A percentile compares a stretch with the other conserved stretches of the same genome.
Evolutionary conservation across 352 stramenopile species (phyloP).

Genomic region (Sclerospora graminicola): DNA sequence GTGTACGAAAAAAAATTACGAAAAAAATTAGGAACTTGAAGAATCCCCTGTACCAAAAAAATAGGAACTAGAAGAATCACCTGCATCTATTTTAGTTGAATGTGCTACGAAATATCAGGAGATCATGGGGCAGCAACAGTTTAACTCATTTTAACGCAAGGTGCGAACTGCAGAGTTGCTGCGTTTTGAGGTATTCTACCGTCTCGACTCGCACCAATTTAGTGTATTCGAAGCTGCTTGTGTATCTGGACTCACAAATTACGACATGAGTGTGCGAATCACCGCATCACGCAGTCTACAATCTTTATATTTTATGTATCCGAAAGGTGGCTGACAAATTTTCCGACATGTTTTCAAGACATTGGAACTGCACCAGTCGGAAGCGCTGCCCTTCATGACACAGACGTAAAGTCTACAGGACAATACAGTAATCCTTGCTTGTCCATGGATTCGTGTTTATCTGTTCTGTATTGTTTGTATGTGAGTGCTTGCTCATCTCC

Average conservation of each 20-base stretch:
- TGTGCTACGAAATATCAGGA: slow-evolving; percentile 32
- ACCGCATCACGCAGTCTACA: slow-evolving; percentile 38
- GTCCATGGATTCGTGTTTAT: too few relatives aligned
- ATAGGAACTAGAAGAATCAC: too few relatives aligned
- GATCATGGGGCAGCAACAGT: slow-evolving; percentile 3
- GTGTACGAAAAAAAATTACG: slow-evolving; percentile 56
- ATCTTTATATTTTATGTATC: slow-evolving; percentile 75
- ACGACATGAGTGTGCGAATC: slow-evolving; percentile 51
- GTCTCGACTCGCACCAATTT: slow-evolving; percentile 43
- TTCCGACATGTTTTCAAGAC: slow-evolving; percentile 40
- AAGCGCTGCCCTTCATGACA: not conserved
- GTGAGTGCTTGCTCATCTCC: slow-evolving; percentile 60
- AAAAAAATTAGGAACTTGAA: slow-evolving; percentile 32
- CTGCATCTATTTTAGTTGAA: slow-evolving; percentile 31
- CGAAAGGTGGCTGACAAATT: slow-evolving; percentile 43
- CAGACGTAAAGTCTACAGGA: slow-evolving; percentile 1
- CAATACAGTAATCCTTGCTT: slow-evolving; percentile 10
- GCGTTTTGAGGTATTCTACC: slow-evolving; percentile 61
- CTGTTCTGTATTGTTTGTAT: slow-evolving; percentile 47
- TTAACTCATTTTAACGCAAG: slow-evolving; percentile 17
- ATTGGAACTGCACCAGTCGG: slow-evolving; percentile 12
- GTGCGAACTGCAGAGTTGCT: slow-evolving; percentile 29
- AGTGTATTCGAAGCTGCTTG: slow-evolving; percentile 36
- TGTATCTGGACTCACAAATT: slow-evolving; percentile 31
- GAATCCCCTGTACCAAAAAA: too few relatives aligned